phyloP scores from a whole-genome alignment of 2,329 filamentous ascomycete genomes.

The Fusarium nematophilum region DNA sequence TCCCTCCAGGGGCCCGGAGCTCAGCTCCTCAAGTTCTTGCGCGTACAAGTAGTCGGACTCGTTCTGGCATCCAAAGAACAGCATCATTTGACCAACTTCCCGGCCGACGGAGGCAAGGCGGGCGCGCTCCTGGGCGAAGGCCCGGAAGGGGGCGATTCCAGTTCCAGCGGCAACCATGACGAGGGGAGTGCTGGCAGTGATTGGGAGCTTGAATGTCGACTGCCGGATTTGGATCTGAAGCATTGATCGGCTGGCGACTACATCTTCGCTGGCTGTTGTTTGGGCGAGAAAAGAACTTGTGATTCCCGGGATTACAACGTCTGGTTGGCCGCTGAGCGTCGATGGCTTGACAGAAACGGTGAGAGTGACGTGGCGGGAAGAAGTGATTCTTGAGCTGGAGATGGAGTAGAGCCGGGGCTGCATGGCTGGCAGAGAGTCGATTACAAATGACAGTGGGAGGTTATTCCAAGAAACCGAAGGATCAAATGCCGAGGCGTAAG shows the following conservation, averaged over 20 bases:
- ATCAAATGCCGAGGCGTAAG: background rate
- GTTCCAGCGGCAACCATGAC: conserved; percentile 25
- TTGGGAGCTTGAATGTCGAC: conserved; percentile 17
- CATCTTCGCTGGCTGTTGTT: background rate
- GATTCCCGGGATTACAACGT: conserved; percentile 8
- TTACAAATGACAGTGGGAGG: conserved; percentile 7
- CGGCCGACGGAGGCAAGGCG: conserved; percentile 6
- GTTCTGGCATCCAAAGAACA: conserved; percentile 21
- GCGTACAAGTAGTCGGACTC: conserved; percentile 9
- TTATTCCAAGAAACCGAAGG: background rate
- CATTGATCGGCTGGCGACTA: no score
- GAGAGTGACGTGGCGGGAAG: conserved; percentile 4
- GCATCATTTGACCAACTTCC: conserved; percentile 11
- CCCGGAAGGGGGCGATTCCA: conserved; percentile 15
- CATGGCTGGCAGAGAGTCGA: conserved; percentile 8
- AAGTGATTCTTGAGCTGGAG: conserved; percentile 22
- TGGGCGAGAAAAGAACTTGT: conserved; percentile 6
- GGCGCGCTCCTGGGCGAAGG: conserved; percentile 18
- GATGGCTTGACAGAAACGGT: conserved; percentile 19
- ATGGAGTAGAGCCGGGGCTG: conserved; percentile 24
- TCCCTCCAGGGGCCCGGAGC: background rate
- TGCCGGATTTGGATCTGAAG: conserved; percentile 2
- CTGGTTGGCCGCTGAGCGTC: background rate
- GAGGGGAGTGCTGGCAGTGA: background rate
- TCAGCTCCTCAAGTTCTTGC: conserved; percentile 6